These are phyloP conservation scores for Tricholoma sp. DNA, from an alignment of 768 basidiomycete species.

Conservation along the genomic window DNA sequence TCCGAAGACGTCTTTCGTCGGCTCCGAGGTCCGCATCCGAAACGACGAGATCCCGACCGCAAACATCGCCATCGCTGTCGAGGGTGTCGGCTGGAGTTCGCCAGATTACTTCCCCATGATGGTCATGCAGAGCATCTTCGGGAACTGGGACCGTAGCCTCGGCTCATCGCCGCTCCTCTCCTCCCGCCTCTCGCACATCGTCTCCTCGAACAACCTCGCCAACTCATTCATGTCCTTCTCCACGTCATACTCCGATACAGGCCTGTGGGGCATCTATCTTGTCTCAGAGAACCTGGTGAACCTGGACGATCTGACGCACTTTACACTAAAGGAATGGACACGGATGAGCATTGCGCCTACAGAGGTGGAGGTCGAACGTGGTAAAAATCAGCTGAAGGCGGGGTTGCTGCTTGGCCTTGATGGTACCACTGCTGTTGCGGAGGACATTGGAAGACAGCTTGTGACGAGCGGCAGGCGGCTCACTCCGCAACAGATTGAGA, in stretches of 20 bases:
- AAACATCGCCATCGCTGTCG: conserved; percentile 94
- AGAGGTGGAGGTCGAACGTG: conserved; percentile 86
- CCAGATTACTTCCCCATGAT: conserved; percentile 99
- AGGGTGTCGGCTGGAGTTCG: conserved; percentile 96
- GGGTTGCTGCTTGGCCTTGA: conserved; percentile 85
- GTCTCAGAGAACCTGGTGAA: conserved; percentile 93
- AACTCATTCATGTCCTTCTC: conserved; percentile 99
- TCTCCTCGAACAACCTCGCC: conserved; percentile 91
- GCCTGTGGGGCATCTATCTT: conserved; percentile 98
- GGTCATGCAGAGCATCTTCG: conserved; percentile 95
- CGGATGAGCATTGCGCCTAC: conserved; percentile 89
- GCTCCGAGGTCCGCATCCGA: conserved; percentile 92
- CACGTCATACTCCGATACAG: conserved; percentile 97
- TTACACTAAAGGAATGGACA: conserved; percentile 93
- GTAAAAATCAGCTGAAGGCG: conserved; percentile 98
- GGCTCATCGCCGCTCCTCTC: conserved; percentile 87
- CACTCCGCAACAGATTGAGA: conserved; percentile 92
- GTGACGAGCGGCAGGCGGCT: conserved; percentile 89
- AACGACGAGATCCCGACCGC: conserved; percentile 88
- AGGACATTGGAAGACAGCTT: conserved; percentile 97
- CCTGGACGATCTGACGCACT: conserved; percentile 90
- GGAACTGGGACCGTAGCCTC: conserved; percentile 98
- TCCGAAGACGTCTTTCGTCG: conserved; percentile 77
- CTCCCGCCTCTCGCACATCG: conserved; percentile 85
- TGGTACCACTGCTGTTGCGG: conserved; percentile 94